phyloP scores from a whole-genome alignment of 83 land plant species.

The Picea abies region DNA sequence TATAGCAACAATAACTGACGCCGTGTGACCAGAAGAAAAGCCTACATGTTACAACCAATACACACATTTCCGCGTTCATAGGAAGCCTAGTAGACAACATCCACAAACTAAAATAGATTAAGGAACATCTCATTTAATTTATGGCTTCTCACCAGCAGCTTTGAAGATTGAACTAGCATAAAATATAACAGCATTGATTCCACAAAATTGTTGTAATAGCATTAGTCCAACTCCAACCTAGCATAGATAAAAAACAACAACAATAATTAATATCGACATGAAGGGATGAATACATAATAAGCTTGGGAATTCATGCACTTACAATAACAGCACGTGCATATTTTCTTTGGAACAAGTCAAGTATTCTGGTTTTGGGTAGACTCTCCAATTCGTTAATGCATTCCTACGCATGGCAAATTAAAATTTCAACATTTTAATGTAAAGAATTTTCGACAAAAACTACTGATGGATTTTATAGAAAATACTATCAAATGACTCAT shows the following conservation, averaged over 20 bases:
- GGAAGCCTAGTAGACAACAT: too few species aligned
- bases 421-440: slow-evolving; percentile 4
- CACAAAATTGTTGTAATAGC: slow-evolving; percentile 64
- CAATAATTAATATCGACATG: too few species aligned
- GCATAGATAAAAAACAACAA: too few species aligned
- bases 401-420: background rate
- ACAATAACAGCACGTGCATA: slow-evolving; percentile 53
- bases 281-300: too few species aligned
- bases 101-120: too few species aligned
- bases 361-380: slow-evolving; percentile 43
- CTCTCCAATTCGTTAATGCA: slow-evolving; percentile 28
- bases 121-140: too few species aligned
- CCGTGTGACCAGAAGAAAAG: slow-evolving; percentile 16
- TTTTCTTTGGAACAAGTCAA: slow-evolving; percentile 51
- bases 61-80: background rate
- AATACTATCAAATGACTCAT: too few species aligned
- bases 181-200: slow-evolving; percentile 54
- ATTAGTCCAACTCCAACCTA: slow-evolving; percentile 76
- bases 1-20: slow-evolving; percentile 14
- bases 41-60: slow-evolving; percentile 8
- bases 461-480: too few species aligned
- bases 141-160: slow-evolving; percentile 44
- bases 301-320: slow-evolving; percentile 13
- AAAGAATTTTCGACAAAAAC: background rate
- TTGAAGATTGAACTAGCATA: slow-evolving; percentile 55